Conservation (phyloP, 2,329 filamentous ascomycete genomes). For the Pestalotiopsis sp. region DNA sequence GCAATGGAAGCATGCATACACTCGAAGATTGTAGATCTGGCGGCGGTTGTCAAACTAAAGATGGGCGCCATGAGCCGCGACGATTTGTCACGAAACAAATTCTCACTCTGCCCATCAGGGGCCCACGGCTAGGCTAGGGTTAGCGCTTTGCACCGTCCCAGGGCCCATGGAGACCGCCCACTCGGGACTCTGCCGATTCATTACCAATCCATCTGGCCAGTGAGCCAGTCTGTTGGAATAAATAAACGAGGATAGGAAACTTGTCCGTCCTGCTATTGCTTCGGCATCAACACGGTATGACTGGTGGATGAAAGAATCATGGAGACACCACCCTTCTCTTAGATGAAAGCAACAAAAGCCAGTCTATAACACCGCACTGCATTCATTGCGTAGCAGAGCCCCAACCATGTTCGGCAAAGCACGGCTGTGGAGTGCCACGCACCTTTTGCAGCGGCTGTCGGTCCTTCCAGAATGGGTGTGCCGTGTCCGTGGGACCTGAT, state of each 20-base stretch:
- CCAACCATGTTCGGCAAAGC: neutral
- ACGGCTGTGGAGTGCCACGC: neutral
- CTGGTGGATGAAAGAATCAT: no score
- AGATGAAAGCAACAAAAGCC: no score
- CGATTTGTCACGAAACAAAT: slow-evolving; percentile 10
- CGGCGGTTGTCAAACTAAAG: slow-evolving; percentile 1
- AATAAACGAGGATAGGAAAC: neutral
- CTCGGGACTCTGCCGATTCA: neutral
- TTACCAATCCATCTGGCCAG: neutral
- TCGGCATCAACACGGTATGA: no score
- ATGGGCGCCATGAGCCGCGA: neutral
- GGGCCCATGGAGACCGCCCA: neutral
- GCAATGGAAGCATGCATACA: neutral
- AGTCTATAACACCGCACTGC: no score
- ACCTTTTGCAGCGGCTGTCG: neutral
- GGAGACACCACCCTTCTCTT: no score
- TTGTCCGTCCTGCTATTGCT: no score
- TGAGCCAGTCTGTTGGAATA: neutral
- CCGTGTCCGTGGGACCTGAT: neutral
- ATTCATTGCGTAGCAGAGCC: neutral
- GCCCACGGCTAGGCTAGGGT: slow-evolving; percentile 1
- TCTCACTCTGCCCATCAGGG: neutral
- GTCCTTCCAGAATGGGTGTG: neutral
- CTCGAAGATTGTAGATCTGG: neutral
- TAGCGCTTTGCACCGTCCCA: slow-evolving; percentile 9